Base-by-base conservation (phyloP, 2,329 filamentous ascomycete species). In the Ascocoryne sarcoides region DNA sequence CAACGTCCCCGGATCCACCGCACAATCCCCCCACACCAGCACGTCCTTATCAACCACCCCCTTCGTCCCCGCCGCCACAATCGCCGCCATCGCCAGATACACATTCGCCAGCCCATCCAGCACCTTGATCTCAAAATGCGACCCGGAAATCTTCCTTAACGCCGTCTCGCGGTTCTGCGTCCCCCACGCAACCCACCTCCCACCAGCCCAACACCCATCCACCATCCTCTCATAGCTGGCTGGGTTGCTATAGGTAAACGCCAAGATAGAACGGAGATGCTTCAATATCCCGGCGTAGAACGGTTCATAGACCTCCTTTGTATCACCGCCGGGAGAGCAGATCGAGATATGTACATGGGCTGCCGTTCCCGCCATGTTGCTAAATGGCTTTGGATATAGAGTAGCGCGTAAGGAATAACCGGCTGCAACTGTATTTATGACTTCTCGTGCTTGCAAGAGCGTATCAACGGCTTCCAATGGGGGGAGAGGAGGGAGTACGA, bases 81-180 rank as follows among this genome's bases (percentile, higher is more conserved):
- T 56, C 0, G 75, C 77, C 0, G 73, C 69, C 14, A 84, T 59
- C 0, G 75, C 81, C 2, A 93, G 61, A 56, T 92, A 93, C 39
- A 79, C 75, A 55, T 93, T 93, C 3, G 84, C 82, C 14, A 87
- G 62, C 0, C 85, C 86, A 54, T 93, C 86, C n/a, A 90, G 55
- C 40, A 73, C 76, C 55, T 86, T 82, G 16, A 93, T 52, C 61
- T 93, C 86, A 82, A 84, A 93, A 54, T 86, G 80, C 15, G 75
- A 77, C 2, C 60, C 64, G 3, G 66, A 65, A 35, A 87, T 72
- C 57, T 82, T 79, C 10, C 85, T 73, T 8, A 93, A 65, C 0
- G 85, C 81, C 4, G 76, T 69, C 64, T 90, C 84, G 14, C 83
- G 76, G 59, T 92, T 92, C 62, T 92, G 79, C 4, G 77, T 83